Evolutionary conservation across 208 protist species (phyloP).

Genomic region (Crithidia expoeki): DNA sequence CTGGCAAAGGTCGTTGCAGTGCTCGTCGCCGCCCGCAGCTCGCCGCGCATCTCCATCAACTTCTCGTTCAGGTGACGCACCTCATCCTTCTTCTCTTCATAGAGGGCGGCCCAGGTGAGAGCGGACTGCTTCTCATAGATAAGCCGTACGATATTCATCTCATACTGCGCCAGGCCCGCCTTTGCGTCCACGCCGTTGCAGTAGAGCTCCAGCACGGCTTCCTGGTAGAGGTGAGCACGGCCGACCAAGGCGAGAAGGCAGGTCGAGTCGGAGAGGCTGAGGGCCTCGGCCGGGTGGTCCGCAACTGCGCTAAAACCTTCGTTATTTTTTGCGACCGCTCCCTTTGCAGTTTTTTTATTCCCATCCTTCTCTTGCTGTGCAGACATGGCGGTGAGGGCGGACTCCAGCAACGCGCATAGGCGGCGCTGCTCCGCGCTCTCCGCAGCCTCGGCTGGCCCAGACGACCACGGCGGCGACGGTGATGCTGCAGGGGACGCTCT

Average conservation of each 20-base stretch:
- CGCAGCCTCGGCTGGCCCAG: neutral
- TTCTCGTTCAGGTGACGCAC: slow-evolving; percentile 47
- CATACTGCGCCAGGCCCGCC: slow-evolving; percentile 34
- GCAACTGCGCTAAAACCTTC: neutral
- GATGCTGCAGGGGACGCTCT: too few species aligned
- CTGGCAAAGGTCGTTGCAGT: neutral
- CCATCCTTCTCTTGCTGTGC: neutral
- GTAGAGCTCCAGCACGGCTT: slow-evolving; percentile 13
- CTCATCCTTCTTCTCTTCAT: slow-evolving; percentile 51
- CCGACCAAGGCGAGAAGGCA: slow-evolving; percentile 19
- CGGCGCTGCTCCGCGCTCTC: neutral
- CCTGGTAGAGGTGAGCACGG: slow-evolving; percentile 6
- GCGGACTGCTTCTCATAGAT: slow-evolving; percentile 34
- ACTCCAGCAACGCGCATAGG: slow-evolving; percentile 8
- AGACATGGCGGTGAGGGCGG: slow-evolving; percentile 3
- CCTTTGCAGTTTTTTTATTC: neutral
- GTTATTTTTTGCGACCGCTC: neutral
- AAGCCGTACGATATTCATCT: slow-evolving; percentile 37
- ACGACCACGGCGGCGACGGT: too few species aligned
- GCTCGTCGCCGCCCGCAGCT: slow-evolving; percentile 21
- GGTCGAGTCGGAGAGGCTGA: slow-evolving; percentile 16
- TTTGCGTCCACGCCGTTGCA: slow-evolving; percentile 8
- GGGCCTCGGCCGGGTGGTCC: neutral
- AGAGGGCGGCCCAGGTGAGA: slow-evolving; percentile 41
- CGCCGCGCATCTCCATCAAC: slow-evolving; percentile 33